These are phyloP conservation scores for Asterochloris sp. DNA, from an alignment of 139 green algal species.

Conservation along the genomic window DNA sequence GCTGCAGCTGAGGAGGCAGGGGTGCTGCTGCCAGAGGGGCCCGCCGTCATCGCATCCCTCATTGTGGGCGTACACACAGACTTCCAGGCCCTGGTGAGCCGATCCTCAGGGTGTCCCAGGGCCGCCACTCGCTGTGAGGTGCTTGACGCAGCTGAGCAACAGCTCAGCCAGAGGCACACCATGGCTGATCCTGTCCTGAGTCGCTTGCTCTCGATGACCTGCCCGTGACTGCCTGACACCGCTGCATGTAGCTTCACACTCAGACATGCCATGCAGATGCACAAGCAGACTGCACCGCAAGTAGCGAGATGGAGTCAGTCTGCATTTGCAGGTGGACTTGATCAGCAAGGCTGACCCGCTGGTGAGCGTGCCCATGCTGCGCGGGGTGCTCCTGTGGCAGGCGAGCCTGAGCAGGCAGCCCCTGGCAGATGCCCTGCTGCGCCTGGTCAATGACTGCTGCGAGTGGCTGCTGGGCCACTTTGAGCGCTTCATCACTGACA, in stretches of 20 bases:
- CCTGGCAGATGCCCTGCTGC: constrained; percentile 1
- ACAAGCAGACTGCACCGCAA: too few species aligned
- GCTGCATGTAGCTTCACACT: too few species aligned
- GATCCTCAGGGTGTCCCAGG: neutral
- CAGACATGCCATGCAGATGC: too few species aligned
- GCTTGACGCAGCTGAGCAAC: too few species aligned
- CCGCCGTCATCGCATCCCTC: constrained; percentile 11
- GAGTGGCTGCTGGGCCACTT: constrained; percentile 11
- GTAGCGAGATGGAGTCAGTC: too few species aligned
- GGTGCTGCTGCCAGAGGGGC: constrained; percentile 20
- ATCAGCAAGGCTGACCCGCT: constrained; percentile 10
- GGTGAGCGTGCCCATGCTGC: constrained; percentile 40
- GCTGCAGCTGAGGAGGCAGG: neutral
- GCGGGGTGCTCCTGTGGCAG: constrained; percentile 23
- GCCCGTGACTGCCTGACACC: too few species aligned
- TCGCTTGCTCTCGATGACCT: too few species aligned
- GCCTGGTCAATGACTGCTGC: constrained; percentile 24
- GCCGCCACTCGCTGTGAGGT: too few species aligned
- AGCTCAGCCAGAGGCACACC: too few species aligned
- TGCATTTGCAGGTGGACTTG: constrained; percentile 24
- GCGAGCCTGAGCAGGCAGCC: constrained; percentile 3
- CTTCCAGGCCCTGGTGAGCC: constrained; percentile 25
- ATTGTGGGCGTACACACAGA: constrained; percentile 30
- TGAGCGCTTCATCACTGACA: constrained; percentile 20
- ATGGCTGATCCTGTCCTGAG: too few species aligned